phyloP scores from a whole-genome alignment of 306 rosid species.

The Cicer cuneatum region DNA sequence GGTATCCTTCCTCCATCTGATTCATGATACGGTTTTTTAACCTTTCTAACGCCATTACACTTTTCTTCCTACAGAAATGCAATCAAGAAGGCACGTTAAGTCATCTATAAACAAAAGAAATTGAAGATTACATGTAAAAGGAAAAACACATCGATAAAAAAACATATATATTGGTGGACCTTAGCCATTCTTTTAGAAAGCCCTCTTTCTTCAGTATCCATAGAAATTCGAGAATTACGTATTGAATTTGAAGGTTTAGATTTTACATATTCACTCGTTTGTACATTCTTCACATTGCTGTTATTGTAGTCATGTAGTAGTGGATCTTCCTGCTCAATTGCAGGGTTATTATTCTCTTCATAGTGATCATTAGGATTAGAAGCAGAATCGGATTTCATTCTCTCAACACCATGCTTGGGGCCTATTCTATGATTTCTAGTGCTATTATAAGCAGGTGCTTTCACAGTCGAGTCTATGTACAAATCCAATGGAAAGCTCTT shows the following conservation, averaged over 20 bases:
- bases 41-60: conserved; percentile 54
- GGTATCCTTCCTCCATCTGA: conserved; percentile 56
- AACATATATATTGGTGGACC: conserved; percentile 47
- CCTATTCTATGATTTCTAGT: conserved; percentile 53
- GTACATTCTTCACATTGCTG: conserved; percentile 50
- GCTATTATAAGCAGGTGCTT: conserved; percentile 55
- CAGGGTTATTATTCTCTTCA: conserved; percentile 50
- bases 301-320: conserved; percentile 49
- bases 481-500: conserved; percentile 63
- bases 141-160: background rate
- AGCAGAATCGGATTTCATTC: conserved; percentile 58
- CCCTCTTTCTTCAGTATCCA: conserved; percentile 58
- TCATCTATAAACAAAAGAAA: conserved; percentile 1
- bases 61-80: conserved; percentile 59
- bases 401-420: conserved; percentile 56
- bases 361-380: conserved; percentile 56
- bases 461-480: conserved; percentile 61
- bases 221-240: conserved; percentile 38
- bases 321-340: conserved; percentile 47
- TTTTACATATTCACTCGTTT: conserved; percentile 59
- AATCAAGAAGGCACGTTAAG: conserved; percentile 8
- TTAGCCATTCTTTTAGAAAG: conserved; percentile 44
- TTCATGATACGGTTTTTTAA: conserved; percentile 46
- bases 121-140: background rate
- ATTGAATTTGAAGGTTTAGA: conserved; percentile 56